These are phyloP conservation scores for Corniculantispora saksenae DNA, from an alignment of 2,329 filamentous ascomycete species.

Conservation along the genomic window DNA sequence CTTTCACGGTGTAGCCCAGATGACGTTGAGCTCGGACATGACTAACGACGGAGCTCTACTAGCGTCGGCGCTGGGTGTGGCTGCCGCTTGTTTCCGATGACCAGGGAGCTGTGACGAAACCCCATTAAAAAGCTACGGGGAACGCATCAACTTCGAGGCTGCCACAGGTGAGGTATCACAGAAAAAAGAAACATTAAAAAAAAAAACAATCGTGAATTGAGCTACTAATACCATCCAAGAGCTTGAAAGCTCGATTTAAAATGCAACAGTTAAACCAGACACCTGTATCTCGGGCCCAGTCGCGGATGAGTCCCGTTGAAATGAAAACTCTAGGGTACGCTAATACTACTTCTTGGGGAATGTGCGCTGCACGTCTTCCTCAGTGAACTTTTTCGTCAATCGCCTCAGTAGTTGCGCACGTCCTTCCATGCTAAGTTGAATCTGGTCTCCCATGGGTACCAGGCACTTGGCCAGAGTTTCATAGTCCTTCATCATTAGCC, in stretches of 20 bases:
- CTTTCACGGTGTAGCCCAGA: neutral
- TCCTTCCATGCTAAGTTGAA: slow-evolving; percentile 64
- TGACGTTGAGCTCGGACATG: slow-evolving; percentile 3
- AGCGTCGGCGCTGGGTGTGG: slow-evolving; percentile 1
- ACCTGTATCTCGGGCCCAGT: no score
- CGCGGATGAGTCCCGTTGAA: neutral
- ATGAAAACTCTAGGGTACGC: neutral
- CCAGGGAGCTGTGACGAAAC: neutral
- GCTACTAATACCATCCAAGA: no score
- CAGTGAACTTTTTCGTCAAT: slow-evolving; percentile 66
- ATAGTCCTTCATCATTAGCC: slow-evolving; percentile 71
- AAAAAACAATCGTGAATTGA: neutral
- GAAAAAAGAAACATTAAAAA: no score
- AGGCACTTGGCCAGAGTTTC: slow-evolving; percentile 66
- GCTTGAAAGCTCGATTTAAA: no score
- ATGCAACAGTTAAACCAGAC: neutral
- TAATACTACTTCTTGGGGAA: slow-evolving; percentile 37
- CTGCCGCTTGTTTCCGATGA: slow-evolving; percentile 6
- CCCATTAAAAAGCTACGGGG: neutral
- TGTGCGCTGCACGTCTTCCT: slow-evolving; percentile 63
- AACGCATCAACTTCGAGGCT: no score
- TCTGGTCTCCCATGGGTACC: slow-evolving; percentile 74
- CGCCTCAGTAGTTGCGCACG: slow-evolving; percentile 61
- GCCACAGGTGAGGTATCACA: no score
- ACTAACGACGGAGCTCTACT: neutral